Conservation (phyloP, 108 stramenopile species). For the Skeletonema grethae region DNA sequence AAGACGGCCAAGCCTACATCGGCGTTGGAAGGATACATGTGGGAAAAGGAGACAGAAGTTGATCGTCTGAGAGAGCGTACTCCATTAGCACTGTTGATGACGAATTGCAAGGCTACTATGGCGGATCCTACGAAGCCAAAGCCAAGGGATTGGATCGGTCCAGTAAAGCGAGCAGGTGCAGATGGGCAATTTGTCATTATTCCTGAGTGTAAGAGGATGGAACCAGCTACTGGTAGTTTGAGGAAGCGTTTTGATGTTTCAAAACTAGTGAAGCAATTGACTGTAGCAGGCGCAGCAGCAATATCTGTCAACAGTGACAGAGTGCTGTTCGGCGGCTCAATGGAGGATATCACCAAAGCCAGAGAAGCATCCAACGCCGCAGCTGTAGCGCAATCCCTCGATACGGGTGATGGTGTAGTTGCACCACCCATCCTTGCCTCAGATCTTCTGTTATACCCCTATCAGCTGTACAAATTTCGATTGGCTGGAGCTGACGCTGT, state of each 20-base stretch:
- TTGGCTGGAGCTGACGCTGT: constrained; percentile 90
- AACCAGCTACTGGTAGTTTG: constrained; percentile 78
- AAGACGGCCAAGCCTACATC: constrained; percentile 77
- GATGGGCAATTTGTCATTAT: constrained; percentile 74
- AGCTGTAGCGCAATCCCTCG: constrained; percentile 45
- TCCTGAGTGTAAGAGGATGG: constrained; percentile 83
- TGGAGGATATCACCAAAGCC: constrained; percentile 71
- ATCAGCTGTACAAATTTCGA: constrained; percentile 86
- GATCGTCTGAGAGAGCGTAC: constrained; percentile 83
- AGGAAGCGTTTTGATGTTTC: constrained; percentile 74
- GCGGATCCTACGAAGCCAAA: constrained; percentile 70
- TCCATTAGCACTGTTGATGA: constrained; percentile 74
- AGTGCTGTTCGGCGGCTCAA: constrained; percentile 79
- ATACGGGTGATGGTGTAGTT: constrained; percentile 53
- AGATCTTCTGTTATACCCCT: constrained; percentile 84
- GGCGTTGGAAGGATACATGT: constrained; percentile 83
- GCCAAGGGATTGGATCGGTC: constrained; percentile 80
- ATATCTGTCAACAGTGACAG: constrained; percentile 82
- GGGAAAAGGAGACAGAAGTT: constrained; percentile 91
- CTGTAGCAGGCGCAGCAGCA: constrained; percentile 55
- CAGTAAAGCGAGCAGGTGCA: constrained; percentile 52
- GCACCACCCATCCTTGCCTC: constrained; percentile 83
- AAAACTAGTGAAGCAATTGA: constrained; percentile 71
- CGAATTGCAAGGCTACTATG: constrained; percentile 59
- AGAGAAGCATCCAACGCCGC: constrained; percentile 57